phyloP scores from a whole-genome alignment of 345 rosid genomes.

The Aurinia saxatilis region DNA sequence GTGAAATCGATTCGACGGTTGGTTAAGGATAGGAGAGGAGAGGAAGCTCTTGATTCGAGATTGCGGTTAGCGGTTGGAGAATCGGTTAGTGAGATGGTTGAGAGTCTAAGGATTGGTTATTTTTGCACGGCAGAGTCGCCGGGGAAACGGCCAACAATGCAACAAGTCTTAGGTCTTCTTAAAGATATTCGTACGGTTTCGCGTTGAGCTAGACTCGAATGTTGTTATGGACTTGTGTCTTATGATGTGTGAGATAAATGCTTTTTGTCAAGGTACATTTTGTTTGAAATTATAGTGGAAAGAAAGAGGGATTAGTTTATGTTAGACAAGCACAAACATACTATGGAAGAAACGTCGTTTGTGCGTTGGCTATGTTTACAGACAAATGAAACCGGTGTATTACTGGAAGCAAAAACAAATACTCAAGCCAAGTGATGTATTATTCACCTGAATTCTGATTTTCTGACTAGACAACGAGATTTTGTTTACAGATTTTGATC shows the following conservation, averaged over 20 bases:
- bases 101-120: slow-evolving; percentile 72
- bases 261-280: not conserved
- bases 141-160: slow-evolving; percentile 83
- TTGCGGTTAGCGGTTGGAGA: slow-evolving; percentile 42
- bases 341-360: too few species aligned
- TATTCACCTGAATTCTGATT: too few species aligned
- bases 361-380: too few species aligned
- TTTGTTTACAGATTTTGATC: too few species aligned
- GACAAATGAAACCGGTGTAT: too few species aligned
- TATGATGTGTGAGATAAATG: not conserved
- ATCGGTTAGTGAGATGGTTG: slow-evolving; percentile 64
- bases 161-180: slow-evolving; percentile 79
- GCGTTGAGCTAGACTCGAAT: slow-evolving; percentile 16
- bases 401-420: too few species aligned
- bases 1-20: slow-evolving; percentile 48
- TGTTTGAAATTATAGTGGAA: not conserved
- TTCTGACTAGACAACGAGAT: too few species aligned
- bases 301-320: too few species aligned
- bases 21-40: slow-evolving; percentile 62
- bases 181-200: slow-evolving; percentile 57
- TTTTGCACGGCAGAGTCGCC: slow-evolving; percentile 80
- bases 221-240: not conserved
- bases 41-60: slow-evolving; percentile 56
- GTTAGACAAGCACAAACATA: too few species aligned
- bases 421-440: too few species aligned